Conservation (phyloP, 495 filamentous ascomycete species). For the Neurospora cerealis region DNA sequence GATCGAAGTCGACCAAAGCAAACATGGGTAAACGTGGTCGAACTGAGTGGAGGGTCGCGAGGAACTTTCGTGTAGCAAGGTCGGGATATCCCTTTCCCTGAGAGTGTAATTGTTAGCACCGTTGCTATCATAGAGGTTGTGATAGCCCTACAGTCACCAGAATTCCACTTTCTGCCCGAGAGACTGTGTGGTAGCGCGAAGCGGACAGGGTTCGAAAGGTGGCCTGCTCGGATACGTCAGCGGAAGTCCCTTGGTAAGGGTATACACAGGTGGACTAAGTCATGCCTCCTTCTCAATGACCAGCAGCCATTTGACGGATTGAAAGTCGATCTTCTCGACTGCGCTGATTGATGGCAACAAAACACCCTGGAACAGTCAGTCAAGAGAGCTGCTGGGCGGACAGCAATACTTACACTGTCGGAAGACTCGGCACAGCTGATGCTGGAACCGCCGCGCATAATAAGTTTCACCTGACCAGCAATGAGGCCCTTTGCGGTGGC, state of each 20-base stretch:
- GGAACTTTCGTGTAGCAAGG: constrained; percentile 64
- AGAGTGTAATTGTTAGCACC: not conserved
- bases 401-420: constrained; percentile 12
- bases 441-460: constrained; percentile 13
- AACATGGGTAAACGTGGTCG: constrained; percentile 42
- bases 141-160: constrained; percentile 21
- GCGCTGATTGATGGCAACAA: constrained; percentile 54
- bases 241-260: constrained; percentile 8
- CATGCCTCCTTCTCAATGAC: constrained; percentile 87
- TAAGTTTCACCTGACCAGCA: constrained; percentile 18
- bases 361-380: constrained; percentile 41
- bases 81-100: constrained; percentile 93
- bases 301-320: constrained; percentile 56
- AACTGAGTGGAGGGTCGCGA: constrained; percentile 32
- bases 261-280: not conserved
- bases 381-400: not conserved
- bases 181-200: constrained; percentile 13
- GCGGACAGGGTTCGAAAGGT: constrained; percentile 52
- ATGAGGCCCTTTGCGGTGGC: constrained; percentile 45
- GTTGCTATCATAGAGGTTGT: not conserved
- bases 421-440: constrained; percentile 20
- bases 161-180: constrained; percentile 13
- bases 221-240: constrained; percentile 40
- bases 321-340: constrained; percentile 44
- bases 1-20: constrained; percentile 74